Evolutionary conservation across 139 green algal genomes (phyloP).

Genomic region (Closterium sp.): DNA sequence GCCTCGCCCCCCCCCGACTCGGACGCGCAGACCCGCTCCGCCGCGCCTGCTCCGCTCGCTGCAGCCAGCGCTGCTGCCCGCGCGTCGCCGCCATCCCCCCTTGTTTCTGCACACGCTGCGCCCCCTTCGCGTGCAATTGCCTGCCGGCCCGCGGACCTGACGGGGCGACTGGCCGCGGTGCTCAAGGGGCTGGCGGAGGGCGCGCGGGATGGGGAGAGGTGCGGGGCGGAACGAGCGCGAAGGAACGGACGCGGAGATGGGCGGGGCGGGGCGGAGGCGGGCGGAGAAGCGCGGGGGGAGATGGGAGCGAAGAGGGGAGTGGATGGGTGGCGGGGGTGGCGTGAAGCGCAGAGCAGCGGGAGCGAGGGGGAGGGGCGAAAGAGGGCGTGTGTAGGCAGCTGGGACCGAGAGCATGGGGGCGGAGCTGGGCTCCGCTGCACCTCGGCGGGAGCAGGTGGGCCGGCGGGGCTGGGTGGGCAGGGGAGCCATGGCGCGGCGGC

Average conservation of each 20-base stretch:
- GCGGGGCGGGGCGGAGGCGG: not conserved
- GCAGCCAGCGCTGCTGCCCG: too few relatives aligned
- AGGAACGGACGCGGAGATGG: not conserved
- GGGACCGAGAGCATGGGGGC: not conserved
- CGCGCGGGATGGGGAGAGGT: not conserved
- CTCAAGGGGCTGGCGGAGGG: not conserved
- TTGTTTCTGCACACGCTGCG: too few relatives aligned
- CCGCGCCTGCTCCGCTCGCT: not conserved
- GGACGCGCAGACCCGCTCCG: not conserved
- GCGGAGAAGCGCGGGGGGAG: not conserved
- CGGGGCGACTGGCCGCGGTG: not conserved
- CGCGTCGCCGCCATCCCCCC: too few relatives aligned
- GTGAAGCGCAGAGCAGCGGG: not conserved
- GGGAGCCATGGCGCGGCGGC: not conserved
- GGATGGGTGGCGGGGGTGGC: not conserved
- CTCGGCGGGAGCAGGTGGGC: too few relatives aligned
- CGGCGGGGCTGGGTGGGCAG: too few relatives aligned
- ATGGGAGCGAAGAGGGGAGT: not conserved
- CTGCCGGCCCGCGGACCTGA: not conserved
- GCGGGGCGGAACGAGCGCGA: not conserved
- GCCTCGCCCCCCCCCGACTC: not conserved
- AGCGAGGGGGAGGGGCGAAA: not conserved
- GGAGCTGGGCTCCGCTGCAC: too few relatives aligned
- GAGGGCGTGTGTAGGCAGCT: not conserved
- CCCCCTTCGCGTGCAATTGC: not conserved